Evolutionary conservation across 306 rosid species (phyloP).

Genomic region (Aeschynomene evenia): DNA sequence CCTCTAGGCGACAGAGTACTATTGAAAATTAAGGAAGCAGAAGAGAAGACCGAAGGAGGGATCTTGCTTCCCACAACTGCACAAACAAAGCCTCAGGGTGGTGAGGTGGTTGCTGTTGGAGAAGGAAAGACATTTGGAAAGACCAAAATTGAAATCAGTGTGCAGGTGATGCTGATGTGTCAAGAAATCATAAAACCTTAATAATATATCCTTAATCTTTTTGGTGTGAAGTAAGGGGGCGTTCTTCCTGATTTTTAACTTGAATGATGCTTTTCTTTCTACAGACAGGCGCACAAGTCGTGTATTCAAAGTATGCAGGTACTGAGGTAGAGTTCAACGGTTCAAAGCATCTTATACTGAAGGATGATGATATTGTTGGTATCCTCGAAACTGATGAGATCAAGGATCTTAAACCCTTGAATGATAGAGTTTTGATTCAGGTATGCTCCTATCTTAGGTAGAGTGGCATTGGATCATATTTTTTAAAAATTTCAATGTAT

Average conservation of each 20-base stretch:
- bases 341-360: constrained; percentile 72
- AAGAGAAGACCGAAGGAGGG: constrained; percentile 75
- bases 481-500: no score
- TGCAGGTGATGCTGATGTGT: constrained; percentile 47
- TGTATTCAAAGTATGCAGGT: constrained; percentile 84
- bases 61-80: constrained; percentile 81
- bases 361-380: constrained; percentile 86
- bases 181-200: background rate
- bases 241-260: background rate
- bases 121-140: constrained; percentile 77
- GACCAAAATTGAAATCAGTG: constrained; percentile 58
- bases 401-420: constrained; percentile 83
- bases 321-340: constrained; percentile 85
- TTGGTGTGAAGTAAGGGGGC: background rate
- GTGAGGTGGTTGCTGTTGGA: constrained; percentile 88
- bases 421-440: constrained; percentile 80
- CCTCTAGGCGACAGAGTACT: constrained; percentile 85
- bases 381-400: constrained; percentile 73
- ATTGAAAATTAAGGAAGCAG: constrained; percentile 59
- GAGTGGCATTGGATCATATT: background rate
- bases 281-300: constrained; percentile 69
- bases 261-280: constrained; percentile 1
- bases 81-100: constrained; percentile 86
- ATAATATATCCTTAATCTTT: background rate
- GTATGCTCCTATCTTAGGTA: constrained; percentile 33